Percentiles rank a stretch among this genome's conserved stretches.
Evolutionary conservation across 2,329 filamentous ascomycete genomes (phyloP).

Genomic region (Nothopassalora personata): DNA sequence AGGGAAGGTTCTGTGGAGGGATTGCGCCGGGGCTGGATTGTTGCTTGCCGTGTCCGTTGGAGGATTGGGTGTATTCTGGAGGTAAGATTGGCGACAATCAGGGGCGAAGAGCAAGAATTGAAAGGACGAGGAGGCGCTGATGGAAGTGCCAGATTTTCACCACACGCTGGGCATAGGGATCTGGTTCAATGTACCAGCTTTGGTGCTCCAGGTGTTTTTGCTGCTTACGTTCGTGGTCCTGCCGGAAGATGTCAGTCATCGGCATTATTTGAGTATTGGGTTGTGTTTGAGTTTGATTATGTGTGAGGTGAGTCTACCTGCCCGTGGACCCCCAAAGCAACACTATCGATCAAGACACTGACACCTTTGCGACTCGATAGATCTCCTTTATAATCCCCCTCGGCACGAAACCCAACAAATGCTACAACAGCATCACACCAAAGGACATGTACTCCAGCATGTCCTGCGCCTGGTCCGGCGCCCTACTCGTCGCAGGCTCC

Average conservation of each 20-base stretch:
- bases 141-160: constrained; percentile 3
- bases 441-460: constrained; percentile 70
- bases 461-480: constrained; percentile 74
- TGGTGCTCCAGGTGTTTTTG: constrained; percentile 66
- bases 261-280: constrained; percentile 79
- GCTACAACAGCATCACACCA: constrained; percentile 77
- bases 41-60: constrained; percentile 84
- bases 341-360: constrained; percentile 73
- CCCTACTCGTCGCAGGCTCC: constrained; percentile 72
- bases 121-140: not conserved
- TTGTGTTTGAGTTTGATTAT: constrained; percentile 70
- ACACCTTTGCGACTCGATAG: constrained; percentile 40
- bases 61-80: constrained; percentile 64
- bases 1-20: constrained; percentile 53
- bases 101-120: not conserved
- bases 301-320: constrained; percentile 56
- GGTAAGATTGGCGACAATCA: not conserved
- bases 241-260: constrained; percentile 66
- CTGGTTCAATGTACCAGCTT: constrained; percentile 69
- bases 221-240: constrained; percentile 70
- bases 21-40: constrained; percentile 53
- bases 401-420: constrained; percentile 66
- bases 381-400: constrained; percentile 83
- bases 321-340: constrained; percentile 57
- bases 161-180: constrained; percentile 7